Evolutionary conservation across 2,329 filamentous ascomycete genomes (phyloP).

Genomic region (Ustulina deusta): DNA sequence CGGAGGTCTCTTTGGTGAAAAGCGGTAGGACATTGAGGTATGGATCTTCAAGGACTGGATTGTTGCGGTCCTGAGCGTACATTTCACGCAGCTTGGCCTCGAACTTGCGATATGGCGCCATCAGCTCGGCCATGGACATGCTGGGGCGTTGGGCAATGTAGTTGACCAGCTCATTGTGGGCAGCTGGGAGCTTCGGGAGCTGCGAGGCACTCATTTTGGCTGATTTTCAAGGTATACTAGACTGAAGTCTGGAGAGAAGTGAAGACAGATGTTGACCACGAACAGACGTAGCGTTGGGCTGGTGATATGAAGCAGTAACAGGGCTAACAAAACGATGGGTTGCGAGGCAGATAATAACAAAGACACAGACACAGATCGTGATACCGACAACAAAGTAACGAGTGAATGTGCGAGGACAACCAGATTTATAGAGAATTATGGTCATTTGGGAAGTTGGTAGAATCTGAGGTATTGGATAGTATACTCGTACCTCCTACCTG

Average conservation of each 20-base stretch:
- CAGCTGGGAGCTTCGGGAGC: slow-evolving; percentile 61
- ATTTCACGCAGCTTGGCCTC: slow-evolving; percentile 74
- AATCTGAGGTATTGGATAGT: slow-evolving; percentile 3
- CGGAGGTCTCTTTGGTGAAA: slow-evolving; percentile 67
- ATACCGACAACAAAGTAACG: slow-evolving; percentile 8
- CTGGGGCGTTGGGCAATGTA: slow-evolving; percentile 68
- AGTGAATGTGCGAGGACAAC: slow-evolving; percentile 8
- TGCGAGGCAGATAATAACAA: slow-evolving; percentile 13
- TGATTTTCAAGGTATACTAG: slow-evolving; percentile 17
- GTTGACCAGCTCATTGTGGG: slow-evolving; percentile 58
- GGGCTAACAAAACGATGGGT: background rate
- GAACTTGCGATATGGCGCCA: slow-evolving; percentile 75
- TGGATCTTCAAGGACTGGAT: slow-evolving; percentile 67
- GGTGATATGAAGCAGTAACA: background rate
- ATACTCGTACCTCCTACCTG: no score
- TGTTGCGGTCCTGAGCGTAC: slow-evolving; percentile 75
- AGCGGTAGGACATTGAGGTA: slow-evolving; percentile 74
- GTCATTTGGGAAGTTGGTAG: background rate
- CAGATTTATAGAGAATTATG: slow-evolving; percentile 24
- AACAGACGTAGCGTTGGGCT: background rate
- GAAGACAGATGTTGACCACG: background rate
- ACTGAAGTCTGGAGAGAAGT: background rate
- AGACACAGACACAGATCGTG: background rate
- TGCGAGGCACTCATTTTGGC: slow-evolving; percentile 53
- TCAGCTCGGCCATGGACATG: slow-evolving; percentile 66